Base-by-base conservation (phyloP, 805 yeast species). In the Debaryomyces maramus region DNA sequence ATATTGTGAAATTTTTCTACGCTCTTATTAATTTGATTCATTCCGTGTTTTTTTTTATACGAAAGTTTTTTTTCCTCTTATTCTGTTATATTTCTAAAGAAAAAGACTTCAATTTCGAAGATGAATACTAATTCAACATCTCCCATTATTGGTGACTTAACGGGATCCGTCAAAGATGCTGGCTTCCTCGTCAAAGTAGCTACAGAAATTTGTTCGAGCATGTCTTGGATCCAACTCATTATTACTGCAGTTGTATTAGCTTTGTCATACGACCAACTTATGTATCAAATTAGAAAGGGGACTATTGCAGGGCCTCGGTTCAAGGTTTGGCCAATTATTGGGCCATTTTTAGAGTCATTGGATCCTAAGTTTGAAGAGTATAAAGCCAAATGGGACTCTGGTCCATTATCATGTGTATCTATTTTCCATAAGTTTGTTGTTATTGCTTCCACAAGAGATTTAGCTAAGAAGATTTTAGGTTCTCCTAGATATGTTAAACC, bases 391-490 rank as follows among this genome's bases (percentile, higher is more conserved):
- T 93, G 99, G 99, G 81, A 78, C 54, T 83, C 93, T 5, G 99
- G 99, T 46, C 93, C 91, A 10, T 73, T 93, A 41, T 85, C 96
- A 10, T 93, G 99, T 73, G 99, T 93, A 34, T 90, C 97, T 2
- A 93, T 93, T 46, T 93, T 93, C 77, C 99, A 93, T 73, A 93
- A 93, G 70, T 91, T 91, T 58, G 99, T 93, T 30, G 95, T 93
- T 36, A 88, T 91, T 63, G 97, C 96, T 6, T 82, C 93, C 9
- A 75, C 83, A 19, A 81, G 96, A 58, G 97, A 89, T 52, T 72
- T 90, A 45, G 85, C 96, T 21, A 80, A 97, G 61, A 90, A 90
- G 56, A 80, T 89, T 45, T 75, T 91, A 54, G 83, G 80, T 57
- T 81, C 95, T 14, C 95, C 97, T 28, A 75, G 80, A 34, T 93